These are phyloP conservation scores for Globisporangium middletonii DNA, from an alignment of 352 stramenopile genomes.

Conservation along the genomic window DNA sequence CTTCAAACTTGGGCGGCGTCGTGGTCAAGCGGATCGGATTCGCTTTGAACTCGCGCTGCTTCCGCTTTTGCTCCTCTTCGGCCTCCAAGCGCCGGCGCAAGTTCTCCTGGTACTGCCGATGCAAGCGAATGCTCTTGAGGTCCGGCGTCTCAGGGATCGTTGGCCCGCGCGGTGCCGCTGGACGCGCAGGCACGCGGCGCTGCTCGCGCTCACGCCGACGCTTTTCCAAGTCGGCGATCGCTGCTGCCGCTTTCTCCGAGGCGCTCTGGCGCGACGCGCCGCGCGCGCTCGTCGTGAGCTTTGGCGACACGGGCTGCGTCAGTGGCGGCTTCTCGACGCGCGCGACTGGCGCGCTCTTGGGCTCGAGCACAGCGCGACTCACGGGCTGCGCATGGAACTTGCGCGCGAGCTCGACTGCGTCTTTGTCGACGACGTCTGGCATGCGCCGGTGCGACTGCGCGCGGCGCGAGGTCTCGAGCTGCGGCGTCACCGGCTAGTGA, in stretches of 20 bases:
- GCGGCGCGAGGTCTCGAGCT: conserved; percentile 58
- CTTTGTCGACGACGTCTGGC: conserved; percentile 55
- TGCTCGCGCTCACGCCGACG: conserved; percentile 34
- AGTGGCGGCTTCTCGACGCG: conserved; percentile 24
- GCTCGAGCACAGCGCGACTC: conserved; percentile 44
- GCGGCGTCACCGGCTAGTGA: conserved; percentile 47
- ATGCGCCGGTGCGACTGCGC: conserved; percentile 49
- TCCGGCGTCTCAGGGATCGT: conserved; percentile 65
- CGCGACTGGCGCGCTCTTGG: conserved; percentile 12
- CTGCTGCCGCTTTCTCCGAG: conserved; percentile 23
- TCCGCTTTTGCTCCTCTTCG: conserved; percentile 49
- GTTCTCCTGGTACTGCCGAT: conserved; percentile 68
- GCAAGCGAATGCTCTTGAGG: conserved; percentile 63
- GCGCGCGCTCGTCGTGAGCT: conserved; percentile 33
- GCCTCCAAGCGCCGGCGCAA: conserved; percentile 49
- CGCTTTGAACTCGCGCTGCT: conserved; percentile 58
- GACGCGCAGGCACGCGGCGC: conserved; percentile 16
- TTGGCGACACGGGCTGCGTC: conserved; percentile 38
- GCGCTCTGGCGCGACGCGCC: conserved; percentile 24
- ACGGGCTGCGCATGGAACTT: conserved; percentile 79
- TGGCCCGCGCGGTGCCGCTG: conserved; percentile 25
- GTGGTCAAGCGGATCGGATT: conserved; percentile 61
- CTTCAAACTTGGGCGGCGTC: conserved; percentile 52
- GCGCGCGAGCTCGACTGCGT: conserved; percentile 61
- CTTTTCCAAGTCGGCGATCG: conserved; percentile 32